Percentiles rank a stretch among this genome's conserved stretches.
phyloP scores from a whole-genome alignment of 805 yeast species.

The Starmerella floris region DNA sequence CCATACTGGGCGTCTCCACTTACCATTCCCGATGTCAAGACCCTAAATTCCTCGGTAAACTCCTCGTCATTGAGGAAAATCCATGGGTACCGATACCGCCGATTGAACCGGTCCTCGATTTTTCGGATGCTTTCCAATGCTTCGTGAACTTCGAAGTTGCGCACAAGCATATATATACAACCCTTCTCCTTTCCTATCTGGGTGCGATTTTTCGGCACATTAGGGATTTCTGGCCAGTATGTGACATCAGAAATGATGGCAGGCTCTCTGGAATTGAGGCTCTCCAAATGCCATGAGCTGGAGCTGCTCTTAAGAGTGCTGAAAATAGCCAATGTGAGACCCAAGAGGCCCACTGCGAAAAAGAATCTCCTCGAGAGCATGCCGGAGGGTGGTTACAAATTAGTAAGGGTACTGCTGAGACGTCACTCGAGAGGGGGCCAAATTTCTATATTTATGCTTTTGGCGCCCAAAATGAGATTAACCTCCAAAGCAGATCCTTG shows the following conservation, averaged over 20 bases:
- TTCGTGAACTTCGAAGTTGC: constrained; percentile 65
- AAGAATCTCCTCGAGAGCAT: background rate
- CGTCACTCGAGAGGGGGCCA: too few species aligned
- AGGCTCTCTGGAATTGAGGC: background rate
- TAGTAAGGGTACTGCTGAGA: too few species aligned
- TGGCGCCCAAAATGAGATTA: too few species aligned
- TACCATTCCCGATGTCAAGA: constrained; percentile 49
- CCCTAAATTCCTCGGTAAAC: constrained; percentile 69
- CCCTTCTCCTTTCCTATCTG: constrained; percentile 60
- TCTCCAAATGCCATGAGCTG: background rate
- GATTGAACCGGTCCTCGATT: constrained; percentile 83
- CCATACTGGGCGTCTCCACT: constrained; percentile 75
- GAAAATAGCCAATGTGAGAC: background rate
- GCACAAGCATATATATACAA: constrained; percentile 70
- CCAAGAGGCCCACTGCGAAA: background rate
- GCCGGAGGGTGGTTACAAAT: too few species aligned
- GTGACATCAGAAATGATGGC: constrained; percentile 16
- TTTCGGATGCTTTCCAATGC: constrained; percentile 67
- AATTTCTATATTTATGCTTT: too few species aligned
- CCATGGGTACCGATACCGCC: constrained; percentile 79
- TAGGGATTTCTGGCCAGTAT: constrained; percentile 21
- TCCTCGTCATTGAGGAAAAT: constrained; percentile 81
- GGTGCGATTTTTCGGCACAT: constrained; percentile 21
- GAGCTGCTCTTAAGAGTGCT: background rate
- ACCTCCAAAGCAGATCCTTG: too few species aligned